A percentile compares a stretch with the other conserved stretches of the same genome.
Conservation (phyloP, 768 basidiomycete genomes). For the Mrakia blollopis region DNA sequence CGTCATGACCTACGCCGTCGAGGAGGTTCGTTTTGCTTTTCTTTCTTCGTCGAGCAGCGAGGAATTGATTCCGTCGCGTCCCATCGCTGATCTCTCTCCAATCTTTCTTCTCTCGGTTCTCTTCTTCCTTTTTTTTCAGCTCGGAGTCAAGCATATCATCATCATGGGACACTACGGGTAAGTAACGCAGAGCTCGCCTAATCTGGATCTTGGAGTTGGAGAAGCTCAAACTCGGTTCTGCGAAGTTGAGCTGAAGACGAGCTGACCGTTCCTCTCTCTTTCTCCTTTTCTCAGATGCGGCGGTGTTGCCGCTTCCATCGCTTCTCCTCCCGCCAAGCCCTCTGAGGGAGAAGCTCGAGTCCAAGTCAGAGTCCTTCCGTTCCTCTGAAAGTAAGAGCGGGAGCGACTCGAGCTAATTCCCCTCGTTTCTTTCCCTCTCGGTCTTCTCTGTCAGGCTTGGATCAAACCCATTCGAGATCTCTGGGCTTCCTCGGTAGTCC, state of each 20-base stretch:
- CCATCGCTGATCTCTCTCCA: background rate
- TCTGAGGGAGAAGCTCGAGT: slow-evolving; percentile 3
- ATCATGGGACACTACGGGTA: slow-evolving; percentile 13
- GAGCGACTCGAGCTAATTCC: background rate
- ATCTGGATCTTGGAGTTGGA: background rate
- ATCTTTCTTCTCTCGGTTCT: background rate
- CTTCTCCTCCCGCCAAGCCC: background rate
- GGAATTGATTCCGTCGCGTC: background rate
- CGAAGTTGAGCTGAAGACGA: background rate
- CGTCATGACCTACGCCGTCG: slow-evolving; percentile 2
- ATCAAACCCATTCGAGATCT: slow-evolving; percentile 16
- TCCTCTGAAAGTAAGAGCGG: background rate
- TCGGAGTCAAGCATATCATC: slow-evolving; percentile 16
- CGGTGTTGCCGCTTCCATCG: slow-evolving; percentile 1
- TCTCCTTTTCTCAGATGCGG: background rate
- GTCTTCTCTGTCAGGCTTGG: background rate
- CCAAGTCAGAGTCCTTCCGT: background rate
- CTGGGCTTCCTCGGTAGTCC: background rate
- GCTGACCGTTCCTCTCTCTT: background rate
- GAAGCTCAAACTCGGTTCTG: background rate
- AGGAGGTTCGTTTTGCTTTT: background rate
- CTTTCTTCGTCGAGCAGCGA: background rate
- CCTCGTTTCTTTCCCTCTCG: background rate
- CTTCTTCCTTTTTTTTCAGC: background rate
- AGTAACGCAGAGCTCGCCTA: background rate